Base-by-base conservation (phyloP, 1,139 yeast species). In the Sugiyamaella xylanicola region DNA sequence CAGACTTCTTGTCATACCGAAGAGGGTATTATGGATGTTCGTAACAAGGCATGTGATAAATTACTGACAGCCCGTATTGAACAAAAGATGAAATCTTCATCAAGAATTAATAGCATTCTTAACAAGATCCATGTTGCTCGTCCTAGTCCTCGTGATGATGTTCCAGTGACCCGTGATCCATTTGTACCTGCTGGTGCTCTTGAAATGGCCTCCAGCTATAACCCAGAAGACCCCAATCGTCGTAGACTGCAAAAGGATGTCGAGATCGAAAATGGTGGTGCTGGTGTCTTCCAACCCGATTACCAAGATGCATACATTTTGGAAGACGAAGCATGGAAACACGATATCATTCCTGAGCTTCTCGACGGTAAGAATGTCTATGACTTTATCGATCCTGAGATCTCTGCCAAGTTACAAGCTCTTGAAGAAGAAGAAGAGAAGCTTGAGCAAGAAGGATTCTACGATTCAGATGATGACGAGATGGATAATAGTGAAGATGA, bases 311-410 rank as follows among this genome's bases (percentile, higher is more conserved):
- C 86, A 67, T 93, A 93, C 75, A 67, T 93, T 59, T 79, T 93
- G 65, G 99, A 93, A 64, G 95, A 95, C 69, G 98, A 92, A 48
- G 95, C 89, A 61, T 93, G 99, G 99, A 93, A 93, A 82, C 83
- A 90, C 63, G 99, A 93, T 72, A 81, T 86, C 62, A 91, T 95
- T 91, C 99, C 99, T 22, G 99, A 93, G 78, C 81, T 93, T 56
- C 78, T 93, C 72, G 92, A 93, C 68, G 99, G 99, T 75, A 87
- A 86, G 78, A 93, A 93, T 72, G 97, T 93, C 58, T 92, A 92
- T 75, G 99, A 93, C 74, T 93, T 87, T 85, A 82, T 95, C 73
- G 99, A 93, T 70, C 90, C 97, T 45, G 99, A 95, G 65, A 93
- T 93, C 70, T 87, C 92, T 54, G 87, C 90, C 64, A 93, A 93